Percentiles rank a stretch among this genome's conserved stretches.
Evolutionary conservation across 139 green algal species (phyloP).

Genomic region (Micractinium conductrix): DNA sequence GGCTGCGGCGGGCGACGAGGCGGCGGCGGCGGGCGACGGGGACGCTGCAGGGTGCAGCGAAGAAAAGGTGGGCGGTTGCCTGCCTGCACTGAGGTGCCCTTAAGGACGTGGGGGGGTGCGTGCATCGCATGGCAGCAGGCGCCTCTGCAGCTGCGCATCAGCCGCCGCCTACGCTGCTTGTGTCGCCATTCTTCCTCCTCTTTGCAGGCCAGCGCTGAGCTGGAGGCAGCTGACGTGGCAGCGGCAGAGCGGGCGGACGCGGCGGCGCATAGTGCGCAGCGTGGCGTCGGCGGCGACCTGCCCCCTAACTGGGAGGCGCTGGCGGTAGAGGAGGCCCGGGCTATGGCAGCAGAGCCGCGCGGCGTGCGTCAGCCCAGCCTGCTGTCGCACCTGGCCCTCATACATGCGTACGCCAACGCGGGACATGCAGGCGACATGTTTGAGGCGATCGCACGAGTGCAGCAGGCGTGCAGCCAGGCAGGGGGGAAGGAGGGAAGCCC

Average conservation of each 20-base stretch:
- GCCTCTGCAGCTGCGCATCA: background rate
- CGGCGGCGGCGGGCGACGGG: too few species aligned
- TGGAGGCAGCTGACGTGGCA: background rate
- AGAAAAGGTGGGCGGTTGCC: too few species aligned
- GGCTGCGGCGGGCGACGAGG: background rate
- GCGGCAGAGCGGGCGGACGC: background rate
- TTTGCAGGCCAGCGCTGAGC: constrained; percentile 1
- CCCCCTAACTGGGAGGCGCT: background rate
- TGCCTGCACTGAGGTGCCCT: too few species aligned
- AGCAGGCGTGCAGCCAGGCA: constrained; percentile 6
- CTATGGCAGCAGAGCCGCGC: background rate
- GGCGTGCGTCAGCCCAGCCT: background rate
- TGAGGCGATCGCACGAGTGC: background rate
- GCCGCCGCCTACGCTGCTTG: too few species aligned
- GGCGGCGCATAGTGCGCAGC: too few species aligned
- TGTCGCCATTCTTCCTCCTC: too few species aligned
- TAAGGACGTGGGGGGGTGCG: background rate
- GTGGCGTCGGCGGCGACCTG: too few species aligned
- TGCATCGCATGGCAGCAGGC: background rate
- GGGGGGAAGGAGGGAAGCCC: too few species aligned
- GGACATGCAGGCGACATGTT: background rate
- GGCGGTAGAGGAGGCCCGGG: background rate
- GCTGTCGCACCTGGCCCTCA: constrained; percentile 21
- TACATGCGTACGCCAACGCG: constrained; percentile 26
- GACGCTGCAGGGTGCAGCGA: too few species aligned